phyloP scores from a whole-genome alignment of 2,329 filamentous ascomycete genomes.

The Cladosporium colombiae region DNA sequence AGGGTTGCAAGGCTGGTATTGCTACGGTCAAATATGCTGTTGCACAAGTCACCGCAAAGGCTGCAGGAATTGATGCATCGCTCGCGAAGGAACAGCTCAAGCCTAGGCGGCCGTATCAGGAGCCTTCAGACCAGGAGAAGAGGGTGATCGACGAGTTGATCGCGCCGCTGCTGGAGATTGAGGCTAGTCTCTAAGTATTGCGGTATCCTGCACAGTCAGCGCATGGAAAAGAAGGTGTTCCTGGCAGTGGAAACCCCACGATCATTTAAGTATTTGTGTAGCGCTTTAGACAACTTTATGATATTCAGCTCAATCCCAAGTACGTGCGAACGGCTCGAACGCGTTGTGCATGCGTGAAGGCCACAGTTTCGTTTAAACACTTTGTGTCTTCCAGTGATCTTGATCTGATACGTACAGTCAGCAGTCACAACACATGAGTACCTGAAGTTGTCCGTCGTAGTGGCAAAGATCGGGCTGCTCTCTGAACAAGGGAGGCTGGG shows the following conservation, averaged over 20 bases:
- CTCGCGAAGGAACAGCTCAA: slow-evolving; percentile 57
- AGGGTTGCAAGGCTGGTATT: slow-evolving; percentile 64
- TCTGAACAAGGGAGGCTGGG: neutral
- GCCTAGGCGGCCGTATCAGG: slow-evolving; percentile 61
- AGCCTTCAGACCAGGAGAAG: slow-evolving; percentile 43
- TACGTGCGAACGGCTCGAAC: neutral
- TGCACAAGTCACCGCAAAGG: slow-evolving; percentile 58
- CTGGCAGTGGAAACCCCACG: neutral
- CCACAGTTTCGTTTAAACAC: neutral
- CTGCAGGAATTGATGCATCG: slow-evolving; percentile 61
- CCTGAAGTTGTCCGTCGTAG: neutral
- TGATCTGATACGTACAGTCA: neutral
- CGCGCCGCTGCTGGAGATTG: slow-evolving; percentile 12
- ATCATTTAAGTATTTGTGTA: neutral
- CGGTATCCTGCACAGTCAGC: neutral
- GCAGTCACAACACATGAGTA: neutral
- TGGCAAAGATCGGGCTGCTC: neutral
- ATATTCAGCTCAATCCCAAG: neutral
- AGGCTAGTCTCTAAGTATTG: neutral
- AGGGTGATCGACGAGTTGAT: slow-evolving; percentile 41
- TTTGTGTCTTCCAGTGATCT: neutral
- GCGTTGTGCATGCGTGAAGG: neutral
- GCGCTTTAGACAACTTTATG: neutral
- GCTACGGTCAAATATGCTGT: slow-evolving; percentile 66
- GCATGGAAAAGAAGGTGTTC: neutral